Conservation (phyloP, 164 flowering plant genomes). For the Kingdonia uniflora region DNA sequence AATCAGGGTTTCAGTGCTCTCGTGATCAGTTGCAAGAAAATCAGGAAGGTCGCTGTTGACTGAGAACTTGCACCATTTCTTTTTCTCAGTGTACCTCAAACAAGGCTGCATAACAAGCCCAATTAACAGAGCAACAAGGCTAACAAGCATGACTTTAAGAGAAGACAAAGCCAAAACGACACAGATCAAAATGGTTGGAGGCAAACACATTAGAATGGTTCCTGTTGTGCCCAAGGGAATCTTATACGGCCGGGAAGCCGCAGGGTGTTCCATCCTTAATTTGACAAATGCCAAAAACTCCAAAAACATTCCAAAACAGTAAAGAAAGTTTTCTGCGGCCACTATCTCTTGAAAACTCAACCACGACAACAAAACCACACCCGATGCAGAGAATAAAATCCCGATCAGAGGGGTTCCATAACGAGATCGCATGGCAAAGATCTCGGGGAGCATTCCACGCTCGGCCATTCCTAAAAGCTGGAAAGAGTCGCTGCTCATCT, state of each 20-base stretch:
- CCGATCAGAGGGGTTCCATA: conserved; percentile 10
- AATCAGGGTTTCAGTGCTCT: conserved; percentile 2
- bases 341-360: conserved; percentile 9
- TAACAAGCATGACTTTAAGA: conserved; percentile 28
- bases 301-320: conserved; percentile 10
- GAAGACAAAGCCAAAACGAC: conserved; percentile 7
- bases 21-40: conserved; percentile 8
- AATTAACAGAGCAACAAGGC: conserved; percentile 29
- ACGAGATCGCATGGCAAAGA: conserved; percentile 7
- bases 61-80: conserved; percentile 40
- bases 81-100: conserved; percentile 28
- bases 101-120: conserved; percentile 38
- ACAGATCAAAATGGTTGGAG: conserved; percentile 4
- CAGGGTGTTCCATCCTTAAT: conserved; percentile 2
- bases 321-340: conserved; percentile 6
- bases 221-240: conserved; percentile 9
- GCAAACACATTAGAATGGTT: conserved; percentile 7
- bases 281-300: conserved; percentile 7
- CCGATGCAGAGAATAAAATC: conserved; percentile 11
- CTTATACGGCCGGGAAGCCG: conserved; percentile 5
- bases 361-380: conserved; percentile 11
- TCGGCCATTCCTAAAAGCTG: conserved; percentile 16
- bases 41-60: conserved; percentile 36
- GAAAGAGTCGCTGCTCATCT: conserved; percentile 14
- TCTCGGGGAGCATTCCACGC: conserved; percentile 10